Conservation (phyloP, 495 filamentous ascomycete species). For the Daldinia decipiens region DNA sequence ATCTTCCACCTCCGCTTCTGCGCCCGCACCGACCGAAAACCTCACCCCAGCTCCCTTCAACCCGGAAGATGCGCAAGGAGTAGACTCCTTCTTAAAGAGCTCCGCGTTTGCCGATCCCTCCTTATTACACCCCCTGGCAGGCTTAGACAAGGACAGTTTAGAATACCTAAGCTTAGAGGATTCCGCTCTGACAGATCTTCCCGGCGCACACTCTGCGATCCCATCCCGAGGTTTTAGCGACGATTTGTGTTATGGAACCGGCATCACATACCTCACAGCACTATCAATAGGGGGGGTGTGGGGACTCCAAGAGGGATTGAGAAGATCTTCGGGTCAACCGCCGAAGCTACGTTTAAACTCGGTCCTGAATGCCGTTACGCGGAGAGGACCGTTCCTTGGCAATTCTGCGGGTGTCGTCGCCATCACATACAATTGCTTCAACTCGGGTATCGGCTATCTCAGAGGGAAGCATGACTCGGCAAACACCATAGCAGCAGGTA, state of each 20-base stretch:
- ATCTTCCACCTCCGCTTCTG: slow-evolving; percentile 44
- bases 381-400: slow-evolving; percentile 94
- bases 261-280: slow-evolving; percentile 88
- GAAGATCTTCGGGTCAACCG: slow-evolving; percentile 75
- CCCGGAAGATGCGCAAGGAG: slow-evolving; percentile 75
- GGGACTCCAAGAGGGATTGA: slow-evolving; percentile 89
- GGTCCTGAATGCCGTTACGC: slow-evolving; percentile 90
- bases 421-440: slow-evolving; percentile 93
- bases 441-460: slow-evolving; percentile 85
- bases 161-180: slow-evolving; percentile 96
- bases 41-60: slow-evolving; percentile 72
- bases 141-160: slow-evolving; percentile 88
- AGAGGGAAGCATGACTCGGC: slow-evolving; percentile 91
- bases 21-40: slow-evolving; percentile 55
- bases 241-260: slow-evolving; percentile 97
- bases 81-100: slow-evolving; percentile 79
- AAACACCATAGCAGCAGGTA: slow-evolving; percentile 87
- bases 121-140: slow-evolving; percentile 90
- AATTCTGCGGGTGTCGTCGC: slow-evolving; percentile 95
- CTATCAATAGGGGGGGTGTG: slow-evolving; percentile 89
- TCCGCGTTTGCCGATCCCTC: slow-evolving; percentile 82
- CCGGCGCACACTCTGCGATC: slow-evolving; percentile 83
- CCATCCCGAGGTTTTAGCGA: slow-evolving; percentile 97
- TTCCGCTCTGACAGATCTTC: slow-evolving; percentile 85
- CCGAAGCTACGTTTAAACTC: slow-evolving; percentile 93